Evolutionary conservation across 208 protist genomes (phyloP).

Genomic region (Trypanosomatidae sp.): DNA sequence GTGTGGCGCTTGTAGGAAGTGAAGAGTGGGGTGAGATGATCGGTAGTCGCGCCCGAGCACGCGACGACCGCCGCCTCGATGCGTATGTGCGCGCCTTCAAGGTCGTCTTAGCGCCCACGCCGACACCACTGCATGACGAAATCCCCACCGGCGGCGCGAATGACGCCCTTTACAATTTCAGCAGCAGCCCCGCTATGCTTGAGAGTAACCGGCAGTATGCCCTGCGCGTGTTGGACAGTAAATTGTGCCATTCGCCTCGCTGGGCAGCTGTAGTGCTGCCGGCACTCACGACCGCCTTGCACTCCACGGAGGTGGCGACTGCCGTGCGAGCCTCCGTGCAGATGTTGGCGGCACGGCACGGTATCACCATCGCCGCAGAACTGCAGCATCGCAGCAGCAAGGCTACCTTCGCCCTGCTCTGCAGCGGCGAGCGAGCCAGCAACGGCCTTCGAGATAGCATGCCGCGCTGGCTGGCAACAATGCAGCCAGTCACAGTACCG

Average conservation of each 20-base stretch:
- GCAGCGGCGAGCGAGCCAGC: not conserved
- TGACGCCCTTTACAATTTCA: not conserved
- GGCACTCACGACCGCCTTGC: not conserved
- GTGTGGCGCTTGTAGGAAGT: not conserved
- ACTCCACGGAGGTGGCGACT: not conserved
- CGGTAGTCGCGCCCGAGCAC: not conserved
- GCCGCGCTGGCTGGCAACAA: not conserved
- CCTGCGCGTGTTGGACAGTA: not conserved
- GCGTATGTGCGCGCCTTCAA: constrained; percentile 33
- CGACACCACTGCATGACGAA: constrained; percentile 19
- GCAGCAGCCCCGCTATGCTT: constrained; percentile 14
- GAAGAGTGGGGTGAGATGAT: not conserved
- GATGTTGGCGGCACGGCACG: constrained; percentile 11
- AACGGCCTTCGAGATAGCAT: not conserved
- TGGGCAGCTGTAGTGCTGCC: constrained; percentile 16
- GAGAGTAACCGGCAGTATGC: constrained; percentile 1
- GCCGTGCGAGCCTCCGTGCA: not conserved
- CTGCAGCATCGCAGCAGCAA: not conserved
- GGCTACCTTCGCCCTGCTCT: not conserved
- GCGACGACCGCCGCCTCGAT: constrained; percentile 1
- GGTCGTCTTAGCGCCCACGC: constrained; percentile 19
- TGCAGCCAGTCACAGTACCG: constrained; percentile 1
- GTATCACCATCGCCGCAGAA: constrained; percentile 2
- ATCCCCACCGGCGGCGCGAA: not conserved
- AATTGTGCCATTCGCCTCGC: not conserved